These are phyloP conservation scores for Sanghuangporus weigelae DNA, from an alignment of 1,284 basidiomycete genomes.

Conservation along the genomic window DNA sequence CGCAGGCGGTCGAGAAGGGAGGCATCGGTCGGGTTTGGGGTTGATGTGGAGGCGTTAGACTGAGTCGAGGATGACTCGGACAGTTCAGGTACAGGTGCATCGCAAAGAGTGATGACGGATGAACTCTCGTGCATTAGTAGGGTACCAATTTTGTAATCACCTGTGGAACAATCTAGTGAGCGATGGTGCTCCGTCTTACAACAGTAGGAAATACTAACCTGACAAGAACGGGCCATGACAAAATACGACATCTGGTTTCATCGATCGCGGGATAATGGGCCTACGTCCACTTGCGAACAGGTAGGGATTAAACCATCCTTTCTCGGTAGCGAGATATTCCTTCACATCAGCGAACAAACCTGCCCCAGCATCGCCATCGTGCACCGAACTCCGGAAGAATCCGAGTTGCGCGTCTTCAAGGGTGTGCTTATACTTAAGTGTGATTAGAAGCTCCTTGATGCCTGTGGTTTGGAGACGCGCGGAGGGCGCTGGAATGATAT, in stretches of 20 bases:
- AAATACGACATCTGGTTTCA: slow-evolving; percentile 64
- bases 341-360: slow-evolving; percentile 54
- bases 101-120: slow-evolving; percentile 43
- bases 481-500: slow-evolving; percentile 47
- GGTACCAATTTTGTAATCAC: slow-evolving; percentile 57
- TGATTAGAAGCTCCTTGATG: slow-evolving; percentile 53
- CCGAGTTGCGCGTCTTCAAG: slow-evolving; percentile 54
- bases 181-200: too few species aligned
- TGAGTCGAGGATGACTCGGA: slow-evolving; percentile 10
- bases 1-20: slow-evolving; percentile 14
- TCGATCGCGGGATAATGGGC: slow-evolving; percentile 53
- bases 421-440: slow-evolving; percentile 55
- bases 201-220: too few species aligned
- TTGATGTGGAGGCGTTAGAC: slow-evolving; percentile 20
- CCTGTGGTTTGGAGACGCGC: slow-evolving; percentile 50
- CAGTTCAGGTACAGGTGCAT: slow-evolving; percentile 22
- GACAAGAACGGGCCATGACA: slow-evolving; percentile 59
- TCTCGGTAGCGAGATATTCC: slow-evolving; percentile 57
- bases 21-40: slow-evolving; percentile 8
- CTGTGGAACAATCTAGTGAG: too few species aligned
- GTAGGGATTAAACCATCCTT: slow-evolving; percentile 66
- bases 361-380: slow-evolving; percentile 35
- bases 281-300: slow-evolving; percentile 55
- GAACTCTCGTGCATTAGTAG: slow-evolving; percentile 51
- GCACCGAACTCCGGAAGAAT: slow-evolving; percentile 55